phyloP scores from a whole-genome alignment of 2,329 filamentous ascomycete species.

The Coccinonectria pachysandricola region DNA sequence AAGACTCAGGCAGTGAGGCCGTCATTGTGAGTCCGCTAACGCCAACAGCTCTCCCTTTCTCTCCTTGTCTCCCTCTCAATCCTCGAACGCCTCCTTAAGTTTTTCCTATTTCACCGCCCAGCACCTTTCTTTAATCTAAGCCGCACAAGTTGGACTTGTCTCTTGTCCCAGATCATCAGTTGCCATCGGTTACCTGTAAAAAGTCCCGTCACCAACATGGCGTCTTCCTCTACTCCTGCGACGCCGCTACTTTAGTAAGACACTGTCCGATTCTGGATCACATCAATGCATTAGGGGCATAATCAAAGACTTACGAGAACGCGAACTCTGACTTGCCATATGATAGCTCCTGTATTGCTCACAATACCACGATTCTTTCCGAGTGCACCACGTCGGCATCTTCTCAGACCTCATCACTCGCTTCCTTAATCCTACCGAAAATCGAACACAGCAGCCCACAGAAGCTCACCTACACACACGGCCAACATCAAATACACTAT shows the following conservation, averaged over 20 bases:
- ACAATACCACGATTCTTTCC: slow-evolving; percentile 83
- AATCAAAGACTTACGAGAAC: background rate
- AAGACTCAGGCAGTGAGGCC: too few relatives aligned
- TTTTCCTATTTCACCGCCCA: too few relatives aligned
- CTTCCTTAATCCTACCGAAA: slow-evolving; percentile 89
- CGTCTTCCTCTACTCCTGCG: slow-evolving; percentile 57
- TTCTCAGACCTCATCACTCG: slow-evolving; percentile 74
- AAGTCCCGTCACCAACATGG: slow-evolving; percentile 42
- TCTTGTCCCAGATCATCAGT: too few relatives aligned
- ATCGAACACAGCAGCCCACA: slow-evolving; percentile 71
- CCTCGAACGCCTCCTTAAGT: too few relatives aligned
- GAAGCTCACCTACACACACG: slow-evolving; percentile 91
- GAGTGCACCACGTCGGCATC: slow-evolving; percentile 85
- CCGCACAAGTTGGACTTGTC: too few relatives aligned
- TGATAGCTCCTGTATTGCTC: slow-evolving; percentile 78
- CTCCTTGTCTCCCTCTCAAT: too few relatives aligned
- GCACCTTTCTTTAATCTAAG: too few relatives aligned
- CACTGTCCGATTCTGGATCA: slow-evolving; percentile 1
- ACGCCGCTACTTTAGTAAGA: slow-evolving; percentile 67
- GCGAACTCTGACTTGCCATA: slow-evolving; percentile 1
- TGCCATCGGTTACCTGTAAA: too few relatives aligned
- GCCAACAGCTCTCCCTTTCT: too few relatives aligned
- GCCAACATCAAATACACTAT: slow-evolving; percentile 89
- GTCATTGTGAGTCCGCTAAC: too few relatives aligned
- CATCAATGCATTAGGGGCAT: background rate